phyloP scores from a whole-genome alignment of 2,329 filamentous ascomycete genomes.

The Cyanodermella asteris region DNA sequence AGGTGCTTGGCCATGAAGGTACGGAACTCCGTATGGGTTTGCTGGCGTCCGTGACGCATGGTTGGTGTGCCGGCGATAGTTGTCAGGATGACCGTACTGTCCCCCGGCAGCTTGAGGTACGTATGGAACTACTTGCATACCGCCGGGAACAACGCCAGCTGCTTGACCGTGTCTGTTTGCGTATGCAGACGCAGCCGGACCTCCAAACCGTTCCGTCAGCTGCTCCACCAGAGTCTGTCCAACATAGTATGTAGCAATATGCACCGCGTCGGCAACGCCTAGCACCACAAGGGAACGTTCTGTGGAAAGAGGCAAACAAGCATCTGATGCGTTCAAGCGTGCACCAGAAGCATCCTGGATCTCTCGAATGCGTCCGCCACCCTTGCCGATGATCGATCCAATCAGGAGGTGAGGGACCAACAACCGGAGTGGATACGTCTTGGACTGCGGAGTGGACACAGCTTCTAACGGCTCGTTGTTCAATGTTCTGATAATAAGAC shows the following conservation, averaged over 20 bases:
- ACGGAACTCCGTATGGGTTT: constrained; percentile 46
- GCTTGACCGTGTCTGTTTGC: constrained; percentile 85
- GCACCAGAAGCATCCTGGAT: constrained; percentile 96
- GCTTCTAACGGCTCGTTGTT: constrained; percentile 88
- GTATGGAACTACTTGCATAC: constrained; percentile 98
- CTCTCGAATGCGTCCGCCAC: constrained; percentile 83
- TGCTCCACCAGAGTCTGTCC: constrained; percentile 96
- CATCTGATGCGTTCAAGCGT: constrained; percentile 86
- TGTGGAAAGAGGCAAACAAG: constrained; percentile 79
- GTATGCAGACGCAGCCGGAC: constrained; percentile 90
- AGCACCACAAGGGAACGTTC: constrained; percentile 96
- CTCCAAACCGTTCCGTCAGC: constrained; percentile 87
- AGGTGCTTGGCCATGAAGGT: constrained; percentile 44
- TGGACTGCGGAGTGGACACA: constrained; percentile 77
- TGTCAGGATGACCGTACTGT: constrained; percentile 78
- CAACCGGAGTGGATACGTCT: constrained; percentile 89
- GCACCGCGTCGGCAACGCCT: constrained; percentile 91
- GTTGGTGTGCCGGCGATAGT: constrained; percentile 53
- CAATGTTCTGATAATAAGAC: constrained; percentile 88
- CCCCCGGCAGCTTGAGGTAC: constrained; percentile 81
- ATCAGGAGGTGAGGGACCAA: constrained; percentile 94
- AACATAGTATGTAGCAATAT: constrained; percentile 97
- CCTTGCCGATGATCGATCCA: constrained; percentile 96
- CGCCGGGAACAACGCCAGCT: constrained; percentile 79
- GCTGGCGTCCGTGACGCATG: constrained; percentile 56